Base-by-base conservation (phyloP, 106 monocot species). In the Acorus calamus region DNA sequence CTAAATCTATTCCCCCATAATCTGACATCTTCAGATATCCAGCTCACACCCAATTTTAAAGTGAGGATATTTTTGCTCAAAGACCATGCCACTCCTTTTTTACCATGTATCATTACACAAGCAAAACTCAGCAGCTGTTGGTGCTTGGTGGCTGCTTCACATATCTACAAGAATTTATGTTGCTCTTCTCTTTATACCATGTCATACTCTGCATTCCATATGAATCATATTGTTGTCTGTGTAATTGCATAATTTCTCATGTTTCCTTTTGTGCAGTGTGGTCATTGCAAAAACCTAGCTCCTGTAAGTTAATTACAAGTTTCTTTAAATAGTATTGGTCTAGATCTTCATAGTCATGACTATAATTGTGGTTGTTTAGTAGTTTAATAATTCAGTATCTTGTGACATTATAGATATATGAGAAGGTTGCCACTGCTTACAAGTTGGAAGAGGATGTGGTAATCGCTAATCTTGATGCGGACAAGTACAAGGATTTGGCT, bases 401-500 rank as follows among this genome's bases (percentile, higher is more conserved):
- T 44, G 13, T 50, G 45, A 60, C 11, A 59, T 65, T 88, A 11
- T 58, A 94, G 94, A 82, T 41, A 41, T 94, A 94, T 66, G 94
- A 94, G 77, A 94, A 89, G 68, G 64, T 94, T 64, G 89, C 89
- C 13, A 59, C 49, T 72, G 89, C 59, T 56, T 94, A 66, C 50
- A 89, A 78, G 67, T 65, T 78, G 72, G 94, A 94, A 45, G 81
- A 81, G 12, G 73, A 75, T 73, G 84, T 94, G 44, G 84, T 94
- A 50, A 82, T 94, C 71, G 94, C 94, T 75, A 94, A 89, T 66
- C 60, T 94, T 50, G 94, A 94, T 82, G 89, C 94, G 65, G 94
- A 94, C 74, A 79, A 86, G 54, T 61, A 89, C 72, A 94, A 82
- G 75, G 86, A 89, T 74, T 68, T 94, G 11, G 94, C 81, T 60